Evolutionary conservation across 208 protist genomes (phyloP).

Genomic region (Leishmania tarentolae): DNA sequence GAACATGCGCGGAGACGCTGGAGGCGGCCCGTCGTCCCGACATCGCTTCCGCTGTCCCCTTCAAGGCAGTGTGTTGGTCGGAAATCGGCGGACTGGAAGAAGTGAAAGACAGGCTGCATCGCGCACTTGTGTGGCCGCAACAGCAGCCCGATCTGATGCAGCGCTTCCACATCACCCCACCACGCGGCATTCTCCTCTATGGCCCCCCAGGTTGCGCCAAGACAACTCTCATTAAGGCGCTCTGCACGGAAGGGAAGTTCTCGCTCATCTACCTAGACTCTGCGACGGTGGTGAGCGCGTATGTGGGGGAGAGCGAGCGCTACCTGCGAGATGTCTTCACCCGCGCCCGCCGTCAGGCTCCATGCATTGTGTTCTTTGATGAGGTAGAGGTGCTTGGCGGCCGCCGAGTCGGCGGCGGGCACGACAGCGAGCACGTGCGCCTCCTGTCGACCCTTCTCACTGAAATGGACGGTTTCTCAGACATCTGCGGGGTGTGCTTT

Average conservation of each 20-base stretch:
- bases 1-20: conserved; percentile 54
- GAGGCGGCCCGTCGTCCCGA: conserved; percentile 31
- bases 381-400: conserved; percentile 94
- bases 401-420: conserved; percentile 29
- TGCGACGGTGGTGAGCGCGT: conserved; percentile 89
- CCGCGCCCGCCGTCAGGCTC: conserved; percentile 75
- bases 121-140: conserved; percentile 98
- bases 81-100: conserved; percentile 99
- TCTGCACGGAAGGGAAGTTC: conserved; percentile 78
- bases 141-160: conserved; percentile 98
- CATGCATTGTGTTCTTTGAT: conserved; percentile 95
- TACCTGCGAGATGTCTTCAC: conserved; percentile 86
- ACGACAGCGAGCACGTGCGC: conserved; percentile 62
- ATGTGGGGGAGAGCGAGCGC: conserved; percentile 95
- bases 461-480: conserved; percentile 97
- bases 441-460: conserved; percentile 97
- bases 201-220: conserved; percentile 96
- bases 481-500: conserved; percentile 80
- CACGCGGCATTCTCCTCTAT: conserved; percentile 94
- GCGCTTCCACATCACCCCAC: conserved; percentile 97
- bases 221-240: conserved; percentile 89
- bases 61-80: conserved; percentile 93
- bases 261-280: conserved; percentile 90
- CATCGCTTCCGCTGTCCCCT: conserved; percentile 31
- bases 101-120: conserved; percentile 98